Conservation (phyloP, 2,329 filamentous ascomycete genomes). For the Colletotrichum sp. region DNA sequence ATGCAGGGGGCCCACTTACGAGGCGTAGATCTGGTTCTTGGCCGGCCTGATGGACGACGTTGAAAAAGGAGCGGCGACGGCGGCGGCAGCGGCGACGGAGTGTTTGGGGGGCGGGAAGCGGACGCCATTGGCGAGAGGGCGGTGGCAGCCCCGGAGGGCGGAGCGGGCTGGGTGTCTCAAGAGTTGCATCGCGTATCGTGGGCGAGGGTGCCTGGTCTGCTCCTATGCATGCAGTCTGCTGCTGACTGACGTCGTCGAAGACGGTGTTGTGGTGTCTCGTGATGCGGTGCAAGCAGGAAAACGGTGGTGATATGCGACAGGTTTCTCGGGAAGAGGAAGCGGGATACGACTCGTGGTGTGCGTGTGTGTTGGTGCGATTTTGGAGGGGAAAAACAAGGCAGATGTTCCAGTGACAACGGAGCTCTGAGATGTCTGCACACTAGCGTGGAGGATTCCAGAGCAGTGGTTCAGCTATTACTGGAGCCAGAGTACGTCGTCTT, state of each 20-base stretch:
- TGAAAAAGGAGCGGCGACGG: slow-evolving; percentile 8
- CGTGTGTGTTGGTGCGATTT: not conserved
- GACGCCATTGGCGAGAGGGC: not conserved
- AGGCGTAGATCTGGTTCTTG: slow-evolving; percentile 40
- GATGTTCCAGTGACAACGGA: not conserved
- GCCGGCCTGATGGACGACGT: slow-evolving; percentile 19
- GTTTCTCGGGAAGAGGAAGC: not conserved
- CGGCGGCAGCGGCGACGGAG: not conserved
- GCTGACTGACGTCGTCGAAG: slow-evolving; percentile 6
- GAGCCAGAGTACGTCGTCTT: not conserved
- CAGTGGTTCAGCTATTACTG: not conserved
- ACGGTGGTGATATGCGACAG: not conserved
- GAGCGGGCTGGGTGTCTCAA: slow-evolving; percentile 8
- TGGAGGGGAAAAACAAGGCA: not conserved
- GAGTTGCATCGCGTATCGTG: not conserved
- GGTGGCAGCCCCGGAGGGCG: slow-evolving; percentile 3
- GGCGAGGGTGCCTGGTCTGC: not conserved
- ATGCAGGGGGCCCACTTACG: slow-evolving; percentile 30
- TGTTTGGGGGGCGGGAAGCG: not conserved
- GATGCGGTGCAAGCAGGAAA: not conserved
- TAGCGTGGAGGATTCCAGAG: not conserved
- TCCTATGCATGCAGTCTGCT: not conserved
- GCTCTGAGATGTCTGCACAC: not conserved
- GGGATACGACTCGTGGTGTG: not conserved
- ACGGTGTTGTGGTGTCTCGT: not conserved